Evolutionary conservation across 2,329 filamentous ascomycete species (phyloP).

Genomic region (Aspergillus quadricinctus): DNA sequence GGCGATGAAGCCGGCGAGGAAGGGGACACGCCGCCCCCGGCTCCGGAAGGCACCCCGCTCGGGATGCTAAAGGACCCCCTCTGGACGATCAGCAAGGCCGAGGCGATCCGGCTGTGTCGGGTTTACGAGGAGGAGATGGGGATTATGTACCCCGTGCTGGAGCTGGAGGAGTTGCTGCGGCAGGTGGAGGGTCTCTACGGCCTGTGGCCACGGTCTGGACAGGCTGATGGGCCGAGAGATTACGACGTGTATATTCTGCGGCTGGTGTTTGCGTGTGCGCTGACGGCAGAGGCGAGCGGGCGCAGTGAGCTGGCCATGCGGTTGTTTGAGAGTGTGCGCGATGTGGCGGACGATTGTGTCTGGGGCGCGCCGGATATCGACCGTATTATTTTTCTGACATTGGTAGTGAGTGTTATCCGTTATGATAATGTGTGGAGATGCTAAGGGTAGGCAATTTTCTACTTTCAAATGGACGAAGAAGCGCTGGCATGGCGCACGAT

Average conservation of each 20-base stretch:
- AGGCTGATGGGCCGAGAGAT: too few relatives aligned
- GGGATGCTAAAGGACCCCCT: constrained; percentile 57
- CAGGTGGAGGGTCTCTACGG: constrained; percentile 63
- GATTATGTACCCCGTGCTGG: constrained; percentile 81
- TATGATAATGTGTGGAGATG: too few relatives aligned
- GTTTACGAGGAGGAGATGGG: constrained; percentile 86
- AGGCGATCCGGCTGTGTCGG: constrained; percentile 72
- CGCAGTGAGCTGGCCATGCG: constrained; percentile 68
- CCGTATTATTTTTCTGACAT: constrained; percentile 53
- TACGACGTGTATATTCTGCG: constrained; percentile 69
- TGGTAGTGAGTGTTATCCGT: constrained; percentile 32
- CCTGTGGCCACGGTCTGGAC: constrained; percentile 8
- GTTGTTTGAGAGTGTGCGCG: constrained; percentile 72
- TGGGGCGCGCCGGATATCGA: constrained; percentile 57
- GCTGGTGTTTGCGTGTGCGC: constrained; percentile 71
- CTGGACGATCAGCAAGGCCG: constrained; percentile 68
- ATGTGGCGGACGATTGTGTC: constrained; percentile 60
- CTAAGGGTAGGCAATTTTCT: constrained; percentile 59
- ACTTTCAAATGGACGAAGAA: constrained; percentile 83
- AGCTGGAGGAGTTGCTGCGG: constrained; percentile 62
- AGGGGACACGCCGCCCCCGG: too few relatives aligned
- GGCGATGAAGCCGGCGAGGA: constrained; percentile 23
- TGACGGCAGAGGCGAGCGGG: constrained; percentile 73
- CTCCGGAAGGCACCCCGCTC: too few relatives aligned
- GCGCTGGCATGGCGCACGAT: constrained; percentile 84